phyloP scores from a whole-genome alignment of 768 basidiomycete genomes.

The Leccinum disarticulatum region DNA sequence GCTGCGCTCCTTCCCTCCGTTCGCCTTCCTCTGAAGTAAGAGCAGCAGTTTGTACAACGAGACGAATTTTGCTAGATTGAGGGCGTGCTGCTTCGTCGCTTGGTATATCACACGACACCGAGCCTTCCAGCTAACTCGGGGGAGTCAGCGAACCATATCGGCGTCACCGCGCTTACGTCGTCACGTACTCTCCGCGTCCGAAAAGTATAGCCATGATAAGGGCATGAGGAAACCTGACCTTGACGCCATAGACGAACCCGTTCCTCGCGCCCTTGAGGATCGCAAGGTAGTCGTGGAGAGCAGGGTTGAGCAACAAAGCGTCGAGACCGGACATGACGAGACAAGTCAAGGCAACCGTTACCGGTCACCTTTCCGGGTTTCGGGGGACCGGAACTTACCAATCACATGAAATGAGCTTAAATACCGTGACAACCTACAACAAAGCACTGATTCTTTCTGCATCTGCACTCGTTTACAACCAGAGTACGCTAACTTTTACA shows the following conservation, averaged over 20 bases:
- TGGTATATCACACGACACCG: conserved; percentile 68
- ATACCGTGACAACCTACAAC: too few relatives aligned
- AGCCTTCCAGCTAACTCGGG: conserved; percentile 60
- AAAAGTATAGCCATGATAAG: conserved; percentile 95
- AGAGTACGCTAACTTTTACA: not conserved
- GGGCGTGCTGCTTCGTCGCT: conserved; percentile 87
- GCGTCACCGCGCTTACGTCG: not conserved
- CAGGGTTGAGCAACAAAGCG: conserved; percentile 51
- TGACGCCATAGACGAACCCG: conserved; percentile 87
- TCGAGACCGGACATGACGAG: conserved; percentile 27
- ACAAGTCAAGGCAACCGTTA: not conserved
- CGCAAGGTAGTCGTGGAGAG: conserved; percentile 86
- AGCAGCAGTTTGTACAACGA: conserved; percentile 87
- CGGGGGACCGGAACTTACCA: conserved; percentile 4
- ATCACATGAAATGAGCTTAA: conserved; percentile 34
- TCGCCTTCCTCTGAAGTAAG: conserved; percentile 76
- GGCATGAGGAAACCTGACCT: conserved; percentile 94
- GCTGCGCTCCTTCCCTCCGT: conserved; percentile 78
- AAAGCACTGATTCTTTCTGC: not conserved
- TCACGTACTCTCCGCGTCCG: conserved; percentile 82
- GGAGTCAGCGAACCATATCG: conserved; percentile 8
- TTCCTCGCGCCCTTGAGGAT: conserved; percentile 94
- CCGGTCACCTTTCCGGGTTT: not conserved
- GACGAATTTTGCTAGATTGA: conserved; percentile 93
- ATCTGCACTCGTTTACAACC: not conserved